Evolutionary conservation across 2,329 filamentous ascomycete species (phyloP).

Genomic region (Aspergillus cejpii): DNA sequence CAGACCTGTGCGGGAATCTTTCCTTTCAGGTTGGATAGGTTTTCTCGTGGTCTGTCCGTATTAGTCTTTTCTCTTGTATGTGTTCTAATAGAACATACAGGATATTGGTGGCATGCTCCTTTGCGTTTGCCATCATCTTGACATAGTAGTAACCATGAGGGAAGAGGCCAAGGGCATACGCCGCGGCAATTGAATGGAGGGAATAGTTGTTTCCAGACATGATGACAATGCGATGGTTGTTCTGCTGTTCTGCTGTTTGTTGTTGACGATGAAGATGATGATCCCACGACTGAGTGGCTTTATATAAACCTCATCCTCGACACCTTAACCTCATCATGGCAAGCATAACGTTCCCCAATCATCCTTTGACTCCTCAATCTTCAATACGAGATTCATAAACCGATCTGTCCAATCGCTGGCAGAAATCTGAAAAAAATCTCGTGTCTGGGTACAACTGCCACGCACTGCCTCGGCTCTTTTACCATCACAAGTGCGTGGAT

Average conservation of each 20-base stretch:
- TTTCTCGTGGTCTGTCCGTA: constrained; percentile 26
- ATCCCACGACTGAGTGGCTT: not conserved
- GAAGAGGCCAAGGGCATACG: constrained; percentile 26
- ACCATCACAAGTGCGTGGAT: not conserved
- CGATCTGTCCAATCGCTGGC: not conserved
- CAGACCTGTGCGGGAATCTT: constrained; percentile 20
- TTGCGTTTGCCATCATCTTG: constrained; percentile 28
- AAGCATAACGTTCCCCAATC: too few relatives aligned
- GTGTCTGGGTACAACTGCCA: not conserved
- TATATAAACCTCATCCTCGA: constrained; percentile 1
- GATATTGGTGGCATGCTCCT: constrained; percentile 26
- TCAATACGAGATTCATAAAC: too few relatives aligned
- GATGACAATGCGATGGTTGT: not conserved
- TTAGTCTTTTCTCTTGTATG: not conserved
- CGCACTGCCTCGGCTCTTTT: not conserved
- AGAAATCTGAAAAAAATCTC: not conserved
- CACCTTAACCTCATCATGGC: too few relatives aligned
- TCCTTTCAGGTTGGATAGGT: constrained; percentile 25
- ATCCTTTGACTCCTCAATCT: too few relatives aligned
- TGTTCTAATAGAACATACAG: constrained; percentile 10
- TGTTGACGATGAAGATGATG: not conserved
- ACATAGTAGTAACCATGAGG: constrained; percentile 29
- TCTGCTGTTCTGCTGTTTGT: too few relatives aligned
- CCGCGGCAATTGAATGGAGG: constrained; percentile 27
- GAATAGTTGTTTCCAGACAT: constrained; percentile 25